phyloP scores from a whole-genome alignment of 306 rosid species.

The Gastrolobium villosum region DNA sequence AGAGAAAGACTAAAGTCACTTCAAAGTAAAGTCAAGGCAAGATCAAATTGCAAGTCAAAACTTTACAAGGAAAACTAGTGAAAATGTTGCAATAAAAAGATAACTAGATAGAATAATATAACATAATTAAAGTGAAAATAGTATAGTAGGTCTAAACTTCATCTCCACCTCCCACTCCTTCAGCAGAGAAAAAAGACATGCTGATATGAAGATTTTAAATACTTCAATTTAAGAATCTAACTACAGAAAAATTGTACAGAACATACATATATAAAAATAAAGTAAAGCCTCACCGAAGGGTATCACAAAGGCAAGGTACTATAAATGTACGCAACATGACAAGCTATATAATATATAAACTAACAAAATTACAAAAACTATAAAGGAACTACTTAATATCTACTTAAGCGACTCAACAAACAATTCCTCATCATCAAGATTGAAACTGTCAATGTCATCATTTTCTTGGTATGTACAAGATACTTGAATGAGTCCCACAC shows the following conservation, averaged over 20 bases:
- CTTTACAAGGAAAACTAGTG: not conserved
- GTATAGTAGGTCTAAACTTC: constrained; percentile 29
- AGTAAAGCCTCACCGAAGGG: not conserved
- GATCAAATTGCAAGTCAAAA: constrained; percentile 33
- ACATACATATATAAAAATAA: not conserved
- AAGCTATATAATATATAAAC: constrained; percentile 10
- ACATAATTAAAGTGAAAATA: constrained; percentile 31
- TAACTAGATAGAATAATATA: constrained; percentile 18
- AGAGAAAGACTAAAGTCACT: constrained; percentile 39
- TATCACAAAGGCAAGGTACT: constrained; percentile 13
- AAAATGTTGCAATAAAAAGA: constrained; percentile 13
- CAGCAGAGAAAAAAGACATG: not conserved
- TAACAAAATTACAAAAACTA: constrained; percentile 18
- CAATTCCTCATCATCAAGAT: constrained; percentile 2
- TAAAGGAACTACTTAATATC: constrained; percentile 15
- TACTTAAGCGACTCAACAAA: not conserved
- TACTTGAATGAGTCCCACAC: constrained; percentile 2
- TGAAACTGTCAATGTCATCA: constrained; percentile 33
- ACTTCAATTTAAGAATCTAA: constrained; percentile 3
- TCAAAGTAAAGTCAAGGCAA: constrained; percentile 18
- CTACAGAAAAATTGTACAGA: constrained; percentile 18
- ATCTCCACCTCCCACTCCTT: not conserved
- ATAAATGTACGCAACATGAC: constrained; percentile 10
- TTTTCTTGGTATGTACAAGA: constrained; percentile 13
- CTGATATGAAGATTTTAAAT: constrained; percentile 11